Base-by-base conservation (phyloP, 176 grass and related monocot genomes). In the Avena atlantica region DNA sequence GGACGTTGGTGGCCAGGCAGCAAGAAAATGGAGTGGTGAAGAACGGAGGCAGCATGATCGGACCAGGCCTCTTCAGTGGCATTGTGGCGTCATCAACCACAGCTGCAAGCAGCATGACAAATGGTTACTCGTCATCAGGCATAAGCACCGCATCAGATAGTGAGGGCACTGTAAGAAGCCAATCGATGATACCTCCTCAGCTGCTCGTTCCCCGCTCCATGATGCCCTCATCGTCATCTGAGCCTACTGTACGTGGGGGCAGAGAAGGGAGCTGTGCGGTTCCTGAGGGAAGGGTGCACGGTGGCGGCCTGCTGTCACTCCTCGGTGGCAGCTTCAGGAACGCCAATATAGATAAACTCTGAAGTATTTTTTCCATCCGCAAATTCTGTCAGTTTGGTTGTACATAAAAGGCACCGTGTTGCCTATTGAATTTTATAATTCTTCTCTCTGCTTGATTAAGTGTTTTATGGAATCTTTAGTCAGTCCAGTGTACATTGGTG, bases 231-330 rank as follows among this genome's bases (percentile, higher is more conserved):
- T 87, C 86, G 4, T 65, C 78, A 4, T 85, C 81, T 63, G 85
- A 81, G 16, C 87, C 81, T 64, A 84, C 83, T 1, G 85, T 85
- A 15, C 81, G 81, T 20, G 67, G 83, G 19, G 84, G 78, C 70
- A 90, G 84, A 84, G 90, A 86, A 82, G 93, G 55, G 66, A 83
- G 55, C 25, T 71, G 88, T 80, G 24, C 79, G 44, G 87, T 91
- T 60, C 93, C 93, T 9, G 93, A 95, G 58, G 93, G 93, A 27
- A 91, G 93, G 76, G 93, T 95, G 34, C 93, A 95, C 44, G 93
- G 93, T 72, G 93, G 93, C 21, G 87, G 89, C 14, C 87, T 95
- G 24, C 55, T 95, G 66, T 91, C 93, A 87, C 89, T 91, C 37
- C 91, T 95, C 24, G 88, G 88, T 63, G 91, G 93, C 65, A 95